These are phyloP conservation scores for Malus hybrid DNA, from an alignment of 331 rosid species.

Conservation along the genomic window DNA sequence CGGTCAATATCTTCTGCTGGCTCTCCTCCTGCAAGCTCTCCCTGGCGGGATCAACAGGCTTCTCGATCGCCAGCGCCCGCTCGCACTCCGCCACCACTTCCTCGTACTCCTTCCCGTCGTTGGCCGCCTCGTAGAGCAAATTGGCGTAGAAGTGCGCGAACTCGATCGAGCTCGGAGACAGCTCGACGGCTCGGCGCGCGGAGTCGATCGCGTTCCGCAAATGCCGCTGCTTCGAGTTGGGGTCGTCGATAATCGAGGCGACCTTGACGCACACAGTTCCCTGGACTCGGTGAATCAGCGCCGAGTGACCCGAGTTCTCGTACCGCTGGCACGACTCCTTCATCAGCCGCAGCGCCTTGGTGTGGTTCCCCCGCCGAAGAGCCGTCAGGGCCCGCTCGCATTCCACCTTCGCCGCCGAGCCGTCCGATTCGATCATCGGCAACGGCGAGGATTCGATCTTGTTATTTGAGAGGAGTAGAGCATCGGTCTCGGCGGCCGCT, in stretches of 20 bases:
- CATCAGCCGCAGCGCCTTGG: constrained; percentile 74
- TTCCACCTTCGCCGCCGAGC: constrained; percentile 60
- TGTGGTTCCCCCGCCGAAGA: constrained; percentile 83
- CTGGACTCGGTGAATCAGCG: constrained; percentile 72
- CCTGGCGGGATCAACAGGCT: constrained; percentile 69
- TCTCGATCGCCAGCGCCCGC: constrained; percentile 59
- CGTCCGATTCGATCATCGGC: constrained; percentile 30
- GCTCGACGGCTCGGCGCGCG: constrained; percentile 64
- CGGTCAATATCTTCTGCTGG: constrained; percentile 43
- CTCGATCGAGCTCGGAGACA: constrained; percentile 77
- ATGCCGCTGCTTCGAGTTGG: constrained; percentile 54
- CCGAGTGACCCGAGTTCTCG: constrained; percentile 46
- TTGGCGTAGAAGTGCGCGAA: constrained; percentile 72
- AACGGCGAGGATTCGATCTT: constrained; percentile 42
- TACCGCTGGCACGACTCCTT: constrained; percentile 57
- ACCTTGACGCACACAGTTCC: constrained; percentile 73
- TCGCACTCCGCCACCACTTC: constrained; percentile 81
- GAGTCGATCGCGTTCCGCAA: constrained; percentile 74
- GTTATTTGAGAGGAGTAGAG: neutral
- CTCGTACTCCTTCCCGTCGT: constrained; percentile 69
- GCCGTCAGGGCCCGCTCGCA: constrained; percentile 85
- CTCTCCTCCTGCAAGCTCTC: constrained; percentile 85
- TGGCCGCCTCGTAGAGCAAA: constrained; percentile 71
- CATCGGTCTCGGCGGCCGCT: constrained; percentile 27
- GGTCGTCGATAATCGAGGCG: constrained; percentile 63